phyloP scores from a whole-genome alignment of 805 yeast genomes.

The Clavispora vitiphila region DNA sequence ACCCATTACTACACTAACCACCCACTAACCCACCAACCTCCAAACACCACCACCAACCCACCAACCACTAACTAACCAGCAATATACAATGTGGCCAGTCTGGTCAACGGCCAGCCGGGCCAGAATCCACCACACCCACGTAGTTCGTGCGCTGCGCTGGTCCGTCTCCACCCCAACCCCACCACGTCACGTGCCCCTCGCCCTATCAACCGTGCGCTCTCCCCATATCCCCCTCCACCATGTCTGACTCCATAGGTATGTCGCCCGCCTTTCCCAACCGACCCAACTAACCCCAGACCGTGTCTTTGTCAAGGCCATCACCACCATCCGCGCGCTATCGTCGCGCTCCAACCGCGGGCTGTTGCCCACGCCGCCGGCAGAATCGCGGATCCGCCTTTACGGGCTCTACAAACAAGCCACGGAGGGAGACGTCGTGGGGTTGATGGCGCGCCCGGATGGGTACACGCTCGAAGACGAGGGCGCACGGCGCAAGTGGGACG shows the following conservation, averaged over 20 bases:
- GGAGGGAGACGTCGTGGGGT: conserved; percentile 73
- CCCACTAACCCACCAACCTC: no score
- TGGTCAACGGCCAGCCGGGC: no score
- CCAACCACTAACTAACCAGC: no score
- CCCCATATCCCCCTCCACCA: conserved; percentile 9
- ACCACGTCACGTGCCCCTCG: not conserved
- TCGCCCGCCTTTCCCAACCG: not conserved
- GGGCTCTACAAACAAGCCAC: conserved; percentile 88
- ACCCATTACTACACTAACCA: no score
- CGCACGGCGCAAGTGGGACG: conserved; percentile 74
- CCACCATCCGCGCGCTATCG: conserved; percentile 71
- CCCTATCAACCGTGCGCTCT: not conserved
- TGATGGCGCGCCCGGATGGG: conserved; percentile 64
- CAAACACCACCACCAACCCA: no score
- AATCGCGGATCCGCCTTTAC: conserved; percentile 60
- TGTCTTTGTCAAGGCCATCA: conserved; percentile 76
- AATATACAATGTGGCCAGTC: no score
- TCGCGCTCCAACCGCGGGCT: conserved; percentile 57
- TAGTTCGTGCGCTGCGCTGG: no score
- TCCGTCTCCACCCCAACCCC: no score
- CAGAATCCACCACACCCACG: no score
- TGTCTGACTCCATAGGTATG: conserved; percentile 50
- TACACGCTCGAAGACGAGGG: conserved; percentile 56
- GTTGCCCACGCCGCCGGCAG: conserved; percentile 73
- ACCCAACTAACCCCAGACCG: conserved; percentile 43